Conservation (phyloP, 768 basidiomycete genomes). For the Hypholoma sublateritium region DNA sequence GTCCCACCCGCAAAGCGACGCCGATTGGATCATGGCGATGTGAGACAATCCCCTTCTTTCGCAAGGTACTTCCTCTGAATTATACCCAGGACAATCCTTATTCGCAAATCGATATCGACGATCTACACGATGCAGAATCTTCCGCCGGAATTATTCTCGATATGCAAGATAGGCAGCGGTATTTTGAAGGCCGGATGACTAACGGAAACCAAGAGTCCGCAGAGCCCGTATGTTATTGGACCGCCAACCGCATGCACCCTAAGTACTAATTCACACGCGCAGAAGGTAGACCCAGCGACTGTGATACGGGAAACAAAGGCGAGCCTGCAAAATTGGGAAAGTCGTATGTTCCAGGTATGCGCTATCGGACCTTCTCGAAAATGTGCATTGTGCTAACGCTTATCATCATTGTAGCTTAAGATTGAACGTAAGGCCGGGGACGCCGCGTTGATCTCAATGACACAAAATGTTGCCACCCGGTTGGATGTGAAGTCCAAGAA, state of each 20-base stretch:
- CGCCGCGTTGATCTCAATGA: conserved; percentile 71
- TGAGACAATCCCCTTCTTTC: conserved; percentile 21
- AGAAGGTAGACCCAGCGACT: conserved; percentile 47
- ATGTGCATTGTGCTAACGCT: not conserved
- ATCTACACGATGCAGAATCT: conserved; percentile 70
- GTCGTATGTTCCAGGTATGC: conserved; percentile 55
- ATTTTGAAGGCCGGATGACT: conserved; percentile 70
- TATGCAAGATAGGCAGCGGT: conserved; percentile 83
- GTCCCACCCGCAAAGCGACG: conserved; percentile 59
- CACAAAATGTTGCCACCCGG: conserved; percentile 73
- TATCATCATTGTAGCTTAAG: conserved; percentile 46
- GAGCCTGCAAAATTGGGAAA: conserved; percentile 57
- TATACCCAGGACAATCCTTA: conserved; percentile 33
- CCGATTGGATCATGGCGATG: conserved; percentile 45
- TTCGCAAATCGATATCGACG: conserved; percentile 77
- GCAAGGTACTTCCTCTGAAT: conserved; percentile 1
- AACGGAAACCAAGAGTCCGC: conserved; percentile 27
- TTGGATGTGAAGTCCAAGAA: conserved; percentile 65
- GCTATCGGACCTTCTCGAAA: not conserved
- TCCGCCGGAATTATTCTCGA: conserved; percentile 76
- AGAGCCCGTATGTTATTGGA: conserved; percentile 24
- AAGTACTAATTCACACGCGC: conserved; percentile 3
- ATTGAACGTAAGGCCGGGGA: conserved; percentile 70
- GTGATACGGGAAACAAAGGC: conserved; percentile 48
- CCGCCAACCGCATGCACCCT: too few species aligned